Evolutionary conservation across 208 protist species (phyloP).

Genomic region (Crithidia fasciculata): DNA sequence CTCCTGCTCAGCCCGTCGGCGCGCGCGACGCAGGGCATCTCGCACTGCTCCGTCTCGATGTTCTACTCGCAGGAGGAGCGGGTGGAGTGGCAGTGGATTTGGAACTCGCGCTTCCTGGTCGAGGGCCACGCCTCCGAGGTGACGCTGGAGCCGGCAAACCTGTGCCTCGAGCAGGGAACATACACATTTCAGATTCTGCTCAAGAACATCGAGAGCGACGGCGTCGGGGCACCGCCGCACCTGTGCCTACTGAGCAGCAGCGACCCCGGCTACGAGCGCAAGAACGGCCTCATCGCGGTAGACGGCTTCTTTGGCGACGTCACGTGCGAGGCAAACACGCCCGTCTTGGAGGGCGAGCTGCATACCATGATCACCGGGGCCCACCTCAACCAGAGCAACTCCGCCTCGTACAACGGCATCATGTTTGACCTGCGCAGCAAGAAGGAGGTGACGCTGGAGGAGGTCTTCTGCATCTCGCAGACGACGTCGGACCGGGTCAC

Average conservation of each 20-base stretch:
- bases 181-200: slow-evolving; percentile 43
- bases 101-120: slow-evolving; percentile 56
- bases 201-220: slow-evolving; percentile 41
- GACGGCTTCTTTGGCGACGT: slow-evolving; percentile 62
- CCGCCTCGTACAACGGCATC: slow-evolving; percentile 91
- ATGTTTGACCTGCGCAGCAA: slow-evolving; percentile 91
- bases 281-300: slow-evolving; percentile 56
- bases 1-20: slow-evolving; percentile 26
- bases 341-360: slow-evolving; percentile 48
- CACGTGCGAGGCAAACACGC: slow-evolving; percentile 46
- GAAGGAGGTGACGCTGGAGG: slow-evolving; percentile 86
- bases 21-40: slow-evolving; percentile 29
- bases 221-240: slow-evolving; percentile 23
- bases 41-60: slow-evolving; percentile 39
- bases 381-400: slow-evolving; percentile 76
- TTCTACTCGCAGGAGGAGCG: slow-evolving; percentile 24
- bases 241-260: slow-evolving; percentile 32
- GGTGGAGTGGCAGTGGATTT: slow-evolving; percentile 53
- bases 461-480: slow-evolving; percentile 87
- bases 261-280: slow-evolving; percentile 36
- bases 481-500: slow-evolving; percentile 76
- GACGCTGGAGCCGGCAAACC: slow-evolving; percentile 23
- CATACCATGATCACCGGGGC: slow-evolving; percentile 78
- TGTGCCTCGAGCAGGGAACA: slow-evolving; percentile 39
- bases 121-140: slow-evolving; percentile 43